Base-by-base conservation (phyloP, 768 basidiomycete genomes). In the Floccularia luteovirens region DNA sequence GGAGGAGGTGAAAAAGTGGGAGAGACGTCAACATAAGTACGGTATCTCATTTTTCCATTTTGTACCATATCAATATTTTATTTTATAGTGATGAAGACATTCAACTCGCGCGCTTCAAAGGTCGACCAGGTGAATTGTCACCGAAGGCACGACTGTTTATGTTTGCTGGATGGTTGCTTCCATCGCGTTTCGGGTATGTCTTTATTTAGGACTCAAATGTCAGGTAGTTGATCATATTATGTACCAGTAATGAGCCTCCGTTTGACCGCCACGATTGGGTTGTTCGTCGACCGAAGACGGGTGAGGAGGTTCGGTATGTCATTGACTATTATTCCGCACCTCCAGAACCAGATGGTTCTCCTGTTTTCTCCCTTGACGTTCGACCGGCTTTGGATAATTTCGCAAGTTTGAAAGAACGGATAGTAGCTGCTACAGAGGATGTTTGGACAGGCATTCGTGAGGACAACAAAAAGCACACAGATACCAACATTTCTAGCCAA, bases 181-280 rank as follows among this genome's bases (percentile, higher is more conserved):
- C 96, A 1, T 79, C 82, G 2, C 74, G 76, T 34, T 98, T 96
- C 75, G 91, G 81, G 93, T 93, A 51, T 41, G 83, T 68, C 28
- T 4, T 24, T 14, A 11, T 35, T 22, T 24, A 8, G 14, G 8
- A 14, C 10, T 28, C 10, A 8, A 14, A 8, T 28, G 27, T 28
- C n/a, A n/a, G 27, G 10, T 28, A 8, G 8, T 33, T 23, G n/a
- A 28, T 14, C 8, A 27, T 19, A 34, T 19, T 12, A 8, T 38
- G 5, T 27, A 19, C 4, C 52, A 98, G 93, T 62, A 69, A 79
- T 30, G 86, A 91, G 54, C 88, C 90, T 3, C 96, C 94, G 1
- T 98, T 99, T 55, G 96, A 99, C 56, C 82, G 96, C 5, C 96
- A 99, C 58, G 96, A 99, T 64, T 99, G 96, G 96, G 63, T 96